Base-by-base conservation (phyloP, 78 protist genomes). In the Dictyostelium purpureum region DNA sequence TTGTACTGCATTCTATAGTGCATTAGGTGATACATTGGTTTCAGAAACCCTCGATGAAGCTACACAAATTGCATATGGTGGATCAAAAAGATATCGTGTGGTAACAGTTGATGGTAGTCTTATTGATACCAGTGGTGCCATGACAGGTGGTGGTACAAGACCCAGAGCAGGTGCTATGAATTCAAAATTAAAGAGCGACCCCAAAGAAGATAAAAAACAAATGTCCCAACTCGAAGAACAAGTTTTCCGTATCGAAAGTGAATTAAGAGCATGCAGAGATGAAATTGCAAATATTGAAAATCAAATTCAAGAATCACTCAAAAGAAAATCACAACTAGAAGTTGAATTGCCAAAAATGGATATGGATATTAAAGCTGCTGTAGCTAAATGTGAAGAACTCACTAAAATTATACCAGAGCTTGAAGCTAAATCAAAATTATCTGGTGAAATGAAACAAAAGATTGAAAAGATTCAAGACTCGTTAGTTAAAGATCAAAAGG, bases 101-200 rank as follows among this genome's bases (percentile, higher is more conserved):
- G 99, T 99, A 26, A 98, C 99, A 6, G 82, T 97, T 16, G 90
- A 38, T 18, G 99, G 99, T 19, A 87, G 96, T 28, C 74, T 99
- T 37, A 95, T 99, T 76, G 99, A 99, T 54, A 24, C 88, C 6
- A 54, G 96, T 42, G 99, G 99, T 19, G 96, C 99, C 24, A 99
- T 99, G 99, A 76, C 97, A 24, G 99, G 99, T 26, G 99, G 99
- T 31, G 99, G 99, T 37, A 65, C 16, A 38, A 42, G 57, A 31
- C 96, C 83, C 12, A 21, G 4, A 35, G 77, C 91, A 1, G 98
- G 99, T 54, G 93, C 94, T 66, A 96, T 97, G 97, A 19, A 35
- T 24, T 38, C 93, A 56, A 26, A 74, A 52, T 6, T 75, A 9
- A 19, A 12, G 12, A 33, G 42, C 59, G 80, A 83, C 26, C 80